Conservation (phyloP, 176 grass and related monocot genomes). For the Chrysopogon serrulatus region DNA sequence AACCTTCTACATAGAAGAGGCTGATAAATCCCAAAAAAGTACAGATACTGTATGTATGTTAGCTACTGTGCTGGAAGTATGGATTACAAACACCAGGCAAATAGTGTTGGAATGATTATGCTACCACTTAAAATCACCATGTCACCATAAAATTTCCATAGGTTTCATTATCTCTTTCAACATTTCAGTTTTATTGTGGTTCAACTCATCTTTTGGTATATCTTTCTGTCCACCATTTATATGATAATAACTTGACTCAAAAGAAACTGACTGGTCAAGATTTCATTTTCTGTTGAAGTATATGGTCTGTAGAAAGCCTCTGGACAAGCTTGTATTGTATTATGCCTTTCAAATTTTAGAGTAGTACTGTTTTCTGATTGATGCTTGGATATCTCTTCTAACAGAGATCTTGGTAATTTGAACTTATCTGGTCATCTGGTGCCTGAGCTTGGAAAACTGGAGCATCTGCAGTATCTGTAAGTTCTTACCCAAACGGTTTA, state of each 20-base stretch:
- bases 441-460: constrained; percentile 76
- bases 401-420: constrained; percentile 87
- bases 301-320: background rate
- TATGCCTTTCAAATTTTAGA: constrained; percentile 6
- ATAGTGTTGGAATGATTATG: background rate
- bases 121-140: background rate
- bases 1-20: background rate
- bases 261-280: background rate
- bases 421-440: constrained; percentile 93
- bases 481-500: constrained; percentile 19
- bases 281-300: background rate
- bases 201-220: background rate
- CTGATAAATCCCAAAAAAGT: background rate
- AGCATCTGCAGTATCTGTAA: constrained; percentile 94
- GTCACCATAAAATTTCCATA: background rate
- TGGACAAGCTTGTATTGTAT: background rate
- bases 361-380: constrained; percentile 27
- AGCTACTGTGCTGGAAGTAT: background rate
- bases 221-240: background rate
- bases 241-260: background rate
- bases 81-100: background rate
- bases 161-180: background rate
- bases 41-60: background rate
- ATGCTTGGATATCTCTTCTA: constrained; percentile 4
- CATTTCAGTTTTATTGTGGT: background rate